phyloP scores from a whole-genome alignment of 208 protist genomes.

The Acanthamoeba culbertsoni region DNA sequence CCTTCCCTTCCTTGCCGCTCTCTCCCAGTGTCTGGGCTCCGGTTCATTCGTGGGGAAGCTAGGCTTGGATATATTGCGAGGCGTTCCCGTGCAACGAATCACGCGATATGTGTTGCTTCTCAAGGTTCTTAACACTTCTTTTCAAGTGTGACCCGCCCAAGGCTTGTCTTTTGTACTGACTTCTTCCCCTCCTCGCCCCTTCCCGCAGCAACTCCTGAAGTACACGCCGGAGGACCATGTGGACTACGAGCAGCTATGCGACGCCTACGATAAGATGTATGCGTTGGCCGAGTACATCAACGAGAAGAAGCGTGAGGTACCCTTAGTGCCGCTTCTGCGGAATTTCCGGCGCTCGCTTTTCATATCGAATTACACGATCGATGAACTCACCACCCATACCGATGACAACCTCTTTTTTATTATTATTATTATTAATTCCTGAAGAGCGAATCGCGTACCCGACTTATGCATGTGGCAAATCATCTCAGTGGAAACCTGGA shows the following conservation, averaged over 20 bases:
- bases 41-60: slow-evolving; percentile 4
- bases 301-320: slow-evolving; percentile 42
- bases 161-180: neutral
- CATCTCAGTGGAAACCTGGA: slow-evolving; percentile 15
- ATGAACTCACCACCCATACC: too few species aligned
- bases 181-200: too few species aligned
- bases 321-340: neutral
- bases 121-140: neutral
- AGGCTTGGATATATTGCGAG: neutral
- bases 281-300: slow-evolving; percentile 44
- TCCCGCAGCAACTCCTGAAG: slow-evolving; percentile 6
- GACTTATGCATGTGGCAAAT: neutral
- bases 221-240: slow-evolving; percentile 31
- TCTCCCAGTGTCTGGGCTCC: slow-evolving; percentile 16
- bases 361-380: neutral
- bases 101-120: slow-evolving; percentile 17
- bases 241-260: neutral
- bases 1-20: neutral
- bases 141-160: too few species aligned
- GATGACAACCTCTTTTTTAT: neutral
- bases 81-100: slow-evolving; percentile 30
- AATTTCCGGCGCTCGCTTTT: neutral
- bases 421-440: neutral
- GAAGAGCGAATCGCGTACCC: slow-evolving; percentile 7
- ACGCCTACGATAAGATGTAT: slow-evolving; percentile 46